phyloP scores from a whole-genome alignment of 169 alveolate species.

The Cyclospora cayetanensis region DNA sequence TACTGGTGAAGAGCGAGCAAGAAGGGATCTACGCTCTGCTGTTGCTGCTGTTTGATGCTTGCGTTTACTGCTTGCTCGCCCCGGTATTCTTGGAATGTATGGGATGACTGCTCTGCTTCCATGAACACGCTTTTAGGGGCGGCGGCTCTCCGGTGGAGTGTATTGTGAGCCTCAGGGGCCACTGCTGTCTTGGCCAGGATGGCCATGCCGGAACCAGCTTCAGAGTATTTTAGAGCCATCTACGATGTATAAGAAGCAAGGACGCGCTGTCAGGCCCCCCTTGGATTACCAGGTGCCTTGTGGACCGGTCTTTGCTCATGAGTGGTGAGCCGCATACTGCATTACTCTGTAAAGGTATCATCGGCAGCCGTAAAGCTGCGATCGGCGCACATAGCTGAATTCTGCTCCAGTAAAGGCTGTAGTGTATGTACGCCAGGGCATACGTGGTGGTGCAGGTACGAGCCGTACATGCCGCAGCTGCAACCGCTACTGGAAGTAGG shows the following conservation, averaged over 20 bases:
- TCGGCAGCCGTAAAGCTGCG: too few species aligned
- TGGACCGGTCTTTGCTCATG: conserved; percentile 82
- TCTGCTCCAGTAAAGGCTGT: too few species aligned
- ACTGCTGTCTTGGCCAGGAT: conserved; percentile 74
- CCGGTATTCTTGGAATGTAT: too few species aligned
- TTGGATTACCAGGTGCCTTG: conserved; percentile 71
- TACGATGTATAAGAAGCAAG: conserved; percentile 43
- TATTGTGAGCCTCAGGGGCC: conserved; percentile 36
- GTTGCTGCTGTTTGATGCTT: too few species aligned
- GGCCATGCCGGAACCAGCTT: conserved; percentile 72
- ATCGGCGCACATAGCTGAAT: too few species aligned
- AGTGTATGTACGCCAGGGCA: too few species aligned
- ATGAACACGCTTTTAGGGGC: too few species aligned
- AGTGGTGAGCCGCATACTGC: conserved; percentile 70
- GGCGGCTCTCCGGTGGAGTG: too few species aligned
- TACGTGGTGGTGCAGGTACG: conserved; percentile 74
- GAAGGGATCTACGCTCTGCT: too few species aligned
- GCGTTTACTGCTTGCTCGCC: too few species aligned
- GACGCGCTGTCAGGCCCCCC: conserved; percentile 66
- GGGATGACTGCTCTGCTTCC: too few species aligned
- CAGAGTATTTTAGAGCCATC: conserved; percentile 61
- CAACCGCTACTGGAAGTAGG: conserved; percentile 79
- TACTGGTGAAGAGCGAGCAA: background rate
- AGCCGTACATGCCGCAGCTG: conserved; percentile 81
- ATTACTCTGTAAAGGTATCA: too few species aligned